Evolutionary conservation across 495 filamentous ascomycete species (phyloP).

Genomic region (Wilcoxina mikolae): DNA sequence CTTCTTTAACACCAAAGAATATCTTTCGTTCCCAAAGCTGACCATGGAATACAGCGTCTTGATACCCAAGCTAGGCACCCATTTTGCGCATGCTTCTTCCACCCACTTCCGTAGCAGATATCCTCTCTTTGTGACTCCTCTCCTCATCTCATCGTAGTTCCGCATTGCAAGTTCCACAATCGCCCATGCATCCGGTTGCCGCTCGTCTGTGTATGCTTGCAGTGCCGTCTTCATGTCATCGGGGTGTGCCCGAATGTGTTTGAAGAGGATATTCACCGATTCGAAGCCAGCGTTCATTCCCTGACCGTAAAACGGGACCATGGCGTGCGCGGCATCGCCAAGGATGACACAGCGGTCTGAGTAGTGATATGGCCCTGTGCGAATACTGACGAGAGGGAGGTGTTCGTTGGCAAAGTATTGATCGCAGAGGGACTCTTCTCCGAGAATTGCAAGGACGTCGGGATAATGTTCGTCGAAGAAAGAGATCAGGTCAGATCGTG

Average conservation of each 20-base stretch:
- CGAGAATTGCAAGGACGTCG: conserved; percentile 72
- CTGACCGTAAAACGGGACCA: conserved; percentile 91
- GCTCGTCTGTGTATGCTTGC: conserved; percentile 53
- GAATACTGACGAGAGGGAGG: conserved; percentile 74
- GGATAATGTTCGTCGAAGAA: conserved; percentile 77
- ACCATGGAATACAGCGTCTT: conserved; percentile 86
- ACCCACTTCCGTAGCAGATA: conserved; percentile 70
- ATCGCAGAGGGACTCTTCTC: conserved; percentile 45
- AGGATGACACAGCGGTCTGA: conserved; percentile 63
- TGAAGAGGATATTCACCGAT: conserved; percentile 66
- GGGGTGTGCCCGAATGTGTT: conserved; percentile 28
- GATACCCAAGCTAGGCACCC: conserved; percentile 64
- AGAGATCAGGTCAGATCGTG: conserved; percentile 39
- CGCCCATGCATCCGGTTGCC: conserved; percentile 61
- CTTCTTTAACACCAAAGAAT: conserved; percentile 60
- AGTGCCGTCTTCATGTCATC: conserved; percentile 46
- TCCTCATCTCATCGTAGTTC: conserved; percentile 89
- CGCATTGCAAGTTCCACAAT: conserved; percentile 86
- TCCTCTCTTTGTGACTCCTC: conserved; percentile 54
- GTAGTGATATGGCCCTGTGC: conserved; percentile 56
- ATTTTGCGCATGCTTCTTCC: conserved; percentile 69
- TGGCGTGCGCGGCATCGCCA: conserved; percentile 91
- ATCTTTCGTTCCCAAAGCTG: conserved; percentile 82
- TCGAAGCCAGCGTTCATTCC: conserved; percentile 80
- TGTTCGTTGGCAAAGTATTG: conserved; percentile 72